Conservation (phyloP, 352 stramenopile genomes). For the Pythium pyrilobum region DNA sequence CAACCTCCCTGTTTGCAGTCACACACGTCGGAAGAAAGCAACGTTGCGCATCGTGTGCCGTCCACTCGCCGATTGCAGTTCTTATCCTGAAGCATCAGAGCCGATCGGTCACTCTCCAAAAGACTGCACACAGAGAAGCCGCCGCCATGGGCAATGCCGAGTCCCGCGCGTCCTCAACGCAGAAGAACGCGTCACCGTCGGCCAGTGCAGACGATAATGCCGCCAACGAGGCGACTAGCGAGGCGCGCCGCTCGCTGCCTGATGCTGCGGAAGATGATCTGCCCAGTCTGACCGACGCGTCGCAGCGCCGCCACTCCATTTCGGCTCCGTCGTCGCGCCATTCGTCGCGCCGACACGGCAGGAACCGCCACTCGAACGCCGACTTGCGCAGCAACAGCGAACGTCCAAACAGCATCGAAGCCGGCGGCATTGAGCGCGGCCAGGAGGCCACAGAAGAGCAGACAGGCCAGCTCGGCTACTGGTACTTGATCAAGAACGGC, state of each 20-base stretch:
- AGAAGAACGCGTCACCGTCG: constrained; percentile 13
- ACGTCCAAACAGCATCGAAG: constrained; percentile 21
- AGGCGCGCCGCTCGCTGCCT: constrained; percentile 19
- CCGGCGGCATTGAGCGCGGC: constrained; percentile 66
- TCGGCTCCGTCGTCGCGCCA: constrained; percentile 10
- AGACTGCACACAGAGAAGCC: background rate
- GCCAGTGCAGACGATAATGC: constrained; percentile 18
- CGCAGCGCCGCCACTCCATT: constrained; percentile 22
- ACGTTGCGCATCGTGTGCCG: background rate
- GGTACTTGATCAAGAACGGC: constrained; percentile 80
- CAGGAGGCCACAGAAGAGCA: constrained; percentile 71
- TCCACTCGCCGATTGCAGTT: background rate
- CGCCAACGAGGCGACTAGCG: constrained; percentile 7
- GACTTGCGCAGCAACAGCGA: background rate
- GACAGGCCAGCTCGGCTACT: constrained; percentile 76
- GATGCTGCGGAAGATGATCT: constrained; percentile 9
- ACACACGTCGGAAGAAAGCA: background rate
- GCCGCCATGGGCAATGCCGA: constrained; percentile 47
- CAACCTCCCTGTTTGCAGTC: background rate
- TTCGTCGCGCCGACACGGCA: constrained; percentile 1
- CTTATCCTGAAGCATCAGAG: too few species aligned
- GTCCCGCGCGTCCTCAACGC: constrained; percentile 32
- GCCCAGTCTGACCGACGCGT: background rate
- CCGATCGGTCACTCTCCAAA: background rate
- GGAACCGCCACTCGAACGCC: constrained; percentile 4